phyloP scores from a whole-genome alignment of 2,329 filamentous ascomycete genomes.

The Aspergillus piperis region DNA sequence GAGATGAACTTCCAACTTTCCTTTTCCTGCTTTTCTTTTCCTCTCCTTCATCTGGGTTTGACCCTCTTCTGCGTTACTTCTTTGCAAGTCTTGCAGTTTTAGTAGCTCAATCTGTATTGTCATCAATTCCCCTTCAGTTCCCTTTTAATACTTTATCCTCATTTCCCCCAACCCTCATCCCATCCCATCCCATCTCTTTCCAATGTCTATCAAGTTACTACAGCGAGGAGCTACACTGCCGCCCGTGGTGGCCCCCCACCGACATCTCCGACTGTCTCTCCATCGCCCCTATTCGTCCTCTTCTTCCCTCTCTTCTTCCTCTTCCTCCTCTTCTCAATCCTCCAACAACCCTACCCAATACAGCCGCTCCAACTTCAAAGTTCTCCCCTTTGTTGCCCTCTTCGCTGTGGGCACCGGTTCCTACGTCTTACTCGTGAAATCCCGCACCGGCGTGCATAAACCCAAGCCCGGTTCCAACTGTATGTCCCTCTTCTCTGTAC shows the following conservation, averaged over 20 bases:
- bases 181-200: too few relatives aligned
- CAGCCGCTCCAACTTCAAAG: slow-evolving; percentile 41
- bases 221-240: background rate
- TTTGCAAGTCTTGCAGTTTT: too few relatives aligned
- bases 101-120: too few relatives aligned
- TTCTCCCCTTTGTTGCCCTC: slow-evolving; percentile 48
- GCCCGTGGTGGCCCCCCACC: slow-evolving; percentile 15
- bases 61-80: too few relatives aligned
- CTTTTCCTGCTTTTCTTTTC: too few relatives aligned
- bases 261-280: slow-evolving; percentile 15
- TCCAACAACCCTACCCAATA: slow-evolving; percentile 25
- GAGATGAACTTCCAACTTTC: background rate
- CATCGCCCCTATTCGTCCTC: slow-evolving; percentile 19
- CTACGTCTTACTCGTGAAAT: slow-evolving; percentile 55
- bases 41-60: too few relatives aligned
- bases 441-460: slow-evolving; percentile 46
- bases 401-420: slow-evolving; percentile 51
- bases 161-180: background rate
- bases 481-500: background rate
- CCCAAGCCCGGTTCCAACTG: slow-evolving; percentile 54
- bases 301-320: slow-evolving; percentile 6
- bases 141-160: background rate
- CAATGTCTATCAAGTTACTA: background rate
- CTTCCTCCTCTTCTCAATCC: slow-evolving; percentile 14
- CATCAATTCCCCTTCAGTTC: background rate